phyloP scores from a whole-genome alignment of 2,329 filamentous ascomycete genomes.

The Sporothrix euskadiensis region DNA sequence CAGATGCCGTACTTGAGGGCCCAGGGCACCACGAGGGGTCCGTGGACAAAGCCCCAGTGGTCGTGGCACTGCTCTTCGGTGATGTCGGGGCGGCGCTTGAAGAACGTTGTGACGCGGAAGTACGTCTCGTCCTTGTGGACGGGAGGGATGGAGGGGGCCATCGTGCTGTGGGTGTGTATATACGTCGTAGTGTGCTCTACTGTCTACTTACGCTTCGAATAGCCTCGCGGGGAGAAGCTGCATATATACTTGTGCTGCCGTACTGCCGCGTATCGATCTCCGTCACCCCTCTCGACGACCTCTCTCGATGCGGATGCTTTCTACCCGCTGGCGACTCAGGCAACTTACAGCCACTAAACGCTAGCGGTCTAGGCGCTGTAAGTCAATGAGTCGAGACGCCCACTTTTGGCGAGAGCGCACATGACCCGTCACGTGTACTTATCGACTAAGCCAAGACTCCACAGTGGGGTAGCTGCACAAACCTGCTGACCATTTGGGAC shows the following conservation, averaged over 20 bases:
- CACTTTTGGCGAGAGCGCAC: neutral
- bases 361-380: neutral
- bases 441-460: neutral
- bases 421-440: neutral
- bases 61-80: neutral
- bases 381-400: neutral
- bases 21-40: constrained; percentile 4
- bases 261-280: neutral
- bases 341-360: constrained; percentile 5
- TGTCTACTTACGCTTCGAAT: neutral
- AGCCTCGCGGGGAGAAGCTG: neutral
- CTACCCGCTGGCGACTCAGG: neutral
- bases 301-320: neutral
- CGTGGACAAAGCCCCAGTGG: constrained; percentile 16
- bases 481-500: constrained; percentile 9
- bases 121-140: constrained; percentile 13
- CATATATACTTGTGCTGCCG: neutral
- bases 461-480: neutral
- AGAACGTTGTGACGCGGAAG: constrained; percentile 1
- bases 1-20: constrained; percentile 16
- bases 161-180: neutral
- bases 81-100: constrained; percentile 17
- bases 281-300: neutral
- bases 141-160: neutral
- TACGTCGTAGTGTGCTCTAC: too few species aligned